These are phyloP conservation scores for Colletotrichum plurivorum DNA, from an alignment of 2,329 filamentous ascomycete genomes.

Conservation along the genomic window DNA sequence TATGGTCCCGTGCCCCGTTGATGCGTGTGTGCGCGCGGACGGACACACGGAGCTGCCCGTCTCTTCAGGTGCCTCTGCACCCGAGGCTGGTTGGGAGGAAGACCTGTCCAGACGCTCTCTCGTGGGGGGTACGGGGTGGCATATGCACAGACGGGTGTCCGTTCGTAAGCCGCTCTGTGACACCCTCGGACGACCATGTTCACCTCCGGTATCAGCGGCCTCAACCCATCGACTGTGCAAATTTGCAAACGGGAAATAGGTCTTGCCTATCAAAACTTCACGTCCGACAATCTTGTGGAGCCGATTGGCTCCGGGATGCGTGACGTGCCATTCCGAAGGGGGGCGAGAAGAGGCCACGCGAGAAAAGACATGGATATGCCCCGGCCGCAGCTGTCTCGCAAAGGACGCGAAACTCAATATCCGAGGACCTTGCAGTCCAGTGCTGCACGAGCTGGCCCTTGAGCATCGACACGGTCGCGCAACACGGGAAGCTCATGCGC, in stretches of 20 bases:
- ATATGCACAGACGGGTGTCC: constrained; percentile 30
- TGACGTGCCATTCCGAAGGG: constrained; percentile 25
- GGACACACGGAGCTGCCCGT: not conserved
- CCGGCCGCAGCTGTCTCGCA: constrained; percentile 21
- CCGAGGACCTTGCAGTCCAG: not conserved
- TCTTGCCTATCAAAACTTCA: constrained; percentile 25
- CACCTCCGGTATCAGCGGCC: not conserved
- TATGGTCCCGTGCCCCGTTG: constrained; percentile 6
- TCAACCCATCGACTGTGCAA: constrained; percentile 12
- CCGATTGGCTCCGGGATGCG: constrained; percentile 12
- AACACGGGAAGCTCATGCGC: not conserved
- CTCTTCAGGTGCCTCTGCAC: constrained; percentile 1
- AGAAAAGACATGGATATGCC: constrained; percentile 26
- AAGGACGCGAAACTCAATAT: constrained; percentile 8
- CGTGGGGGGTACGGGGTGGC: constrained; percentile 9
- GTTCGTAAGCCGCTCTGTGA: constrained; percentile 20
- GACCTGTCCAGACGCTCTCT: not conserved
- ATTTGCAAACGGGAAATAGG: constrained; percentile 12
- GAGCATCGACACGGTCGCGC: not conserved
- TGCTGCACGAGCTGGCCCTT: not conserved
- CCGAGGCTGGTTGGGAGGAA: constrained; percentile 21
- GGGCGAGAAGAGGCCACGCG: constrained; percentile 26
- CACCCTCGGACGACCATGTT: constrained; percentile 22
- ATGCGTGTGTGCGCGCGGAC: constrained; percentile 19
- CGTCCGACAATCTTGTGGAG: constrained; percentile 1